phyloP scores from a whole-genome alignment of 2,329 filamentous ascomycete genomes.

The Trichoderma harzianum region DNA sequence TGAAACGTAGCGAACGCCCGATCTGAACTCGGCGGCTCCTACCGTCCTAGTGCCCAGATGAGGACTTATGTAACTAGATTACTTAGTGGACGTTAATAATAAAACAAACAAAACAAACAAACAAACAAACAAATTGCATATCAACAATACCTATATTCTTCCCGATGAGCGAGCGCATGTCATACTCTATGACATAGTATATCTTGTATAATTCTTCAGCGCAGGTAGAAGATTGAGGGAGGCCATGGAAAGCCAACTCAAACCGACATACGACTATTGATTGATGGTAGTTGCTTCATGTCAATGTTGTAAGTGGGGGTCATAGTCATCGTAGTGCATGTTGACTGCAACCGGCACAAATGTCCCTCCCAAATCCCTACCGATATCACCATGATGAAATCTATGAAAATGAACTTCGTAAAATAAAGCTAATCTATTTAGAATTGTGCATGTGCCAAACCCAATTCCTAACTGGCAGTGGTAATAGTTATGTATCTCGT shows the following conservation, averaged over 20 bases:
- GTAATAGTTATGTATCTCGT: no score
- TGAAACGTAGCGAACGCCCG: no score
- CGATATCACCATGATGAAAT: fast-evolving
- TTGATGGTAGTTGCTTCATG: neutral
- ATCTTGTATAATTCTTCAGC: neutral
- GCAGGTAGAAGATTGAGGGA: neutral
- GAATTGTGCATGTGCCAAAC: no score
- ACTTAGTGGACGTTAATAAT: no score
- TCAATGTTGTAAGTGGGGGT: neutral
- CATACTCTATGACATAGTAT: neutral
- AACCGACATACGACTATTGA: neutral
- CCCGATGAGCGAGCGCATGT: neutral
- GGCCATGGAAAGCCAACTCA: neutral
- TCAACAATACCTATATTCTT: neutral
- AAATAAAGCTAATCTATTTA: no score
- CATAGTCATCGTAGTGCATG: neutral
- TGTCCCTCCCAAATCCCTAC: neutral
- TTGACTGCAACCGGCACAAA: neutral
- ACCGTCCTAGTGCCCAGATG: no score
- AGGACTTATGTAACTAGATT: no score
- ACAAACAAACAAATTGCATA: neutral
- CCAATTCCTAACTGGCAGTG: no score
- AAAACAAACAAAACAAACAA: no score
- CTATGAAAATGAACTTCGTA: neutral
- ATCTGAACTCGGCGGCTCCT: no score